These are phyloP conservation scores for Whalleya microplaca DNA, from an alignment of 2,329 filamentous ascomycete species.

Conservation along the genomic window DNA sequence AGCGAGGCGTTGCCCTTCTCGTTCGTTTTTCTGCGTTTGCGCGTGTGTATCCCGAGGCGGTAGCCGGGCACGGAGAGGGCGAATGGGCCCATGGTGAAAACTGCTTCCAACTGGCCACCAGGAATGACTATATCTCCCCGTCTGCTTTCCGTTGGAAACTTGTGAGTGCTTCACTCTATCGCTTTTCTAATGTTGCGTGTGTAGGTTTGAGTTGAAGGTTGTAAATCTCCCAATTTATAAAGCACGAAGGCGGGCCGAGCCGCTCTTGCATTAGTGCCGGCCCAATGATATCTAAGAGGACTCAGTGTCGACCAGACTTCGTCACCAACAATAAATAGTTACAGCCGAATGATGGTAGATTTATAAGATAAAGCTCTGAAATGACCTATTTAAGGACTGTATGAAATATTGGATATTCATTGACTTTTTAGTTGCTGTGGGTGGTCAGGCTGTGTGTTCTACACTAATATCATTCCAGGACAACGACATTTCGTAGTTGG, in stretches of 20 bases:
- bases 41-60: conserved; percentile 31
- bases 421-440: no score
- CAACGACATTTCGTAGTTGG: no score
- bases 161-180: neutral
- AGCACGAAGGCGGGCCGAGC: conserved; percentile 18
- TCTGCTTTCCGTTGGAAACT: neutral
- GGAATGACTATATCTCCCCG: neutral
- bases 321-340: no score
- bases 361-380: no score
- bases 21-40: conserved; percentile 40
- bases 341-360: no score
- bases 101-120: neutral
- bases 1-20: conserved; percentile 3
- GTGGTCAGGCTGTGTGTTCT: no score
- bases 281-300: neutral
- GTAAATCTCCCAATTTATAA: neutral
- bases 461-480: no score
- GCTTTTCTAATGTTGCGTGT: neutral
- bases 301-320: neutral
- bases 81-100: conserved; percentile 32
- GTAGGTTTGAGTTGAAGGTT: neutral
- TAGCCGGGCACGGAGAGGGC: conserved; percentile 35
- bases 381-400: no score
- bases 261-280: conserved; percentile 19
- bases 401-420: no score